These are phyloP conservation scores for Sclerotinia trifoliorum DNA, from an alignment of 2,329 filamentous ascomycete species.

Conservation along the genomic window DNA sequence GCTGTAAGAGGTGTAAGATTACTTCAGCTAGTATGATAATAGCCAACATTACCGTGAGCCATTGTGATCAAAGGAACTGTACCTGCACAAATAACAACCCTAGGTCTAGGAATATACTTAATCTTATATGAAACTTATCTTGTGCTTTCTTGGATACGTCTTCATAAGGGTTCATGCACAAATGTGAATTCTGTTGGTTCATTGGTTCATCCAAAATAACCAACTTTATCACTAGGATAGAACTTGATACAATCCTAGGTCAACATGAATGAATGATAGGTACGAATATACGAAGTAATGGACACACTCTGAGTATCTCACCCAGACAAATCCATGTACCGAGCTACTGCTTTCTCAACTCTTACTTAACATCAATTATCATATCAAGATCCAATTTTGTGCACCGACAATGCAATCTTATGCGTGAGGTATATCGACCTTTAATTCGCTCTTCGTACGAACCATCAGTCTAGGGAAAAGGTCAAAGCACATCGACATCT, in stretches of 20 bases:
- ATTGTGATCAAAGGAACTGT: neutral
- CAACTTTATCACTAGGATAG: neutral
- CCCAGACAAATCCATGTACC: neutral
- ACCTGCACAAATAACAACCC: neutral
- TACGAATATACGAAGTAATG: neutral
- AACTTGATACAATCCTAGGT: neutral
- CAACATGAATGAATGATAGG: neutral
- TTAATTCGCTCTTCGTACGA: neutral
- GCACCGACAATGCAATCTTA: slow-evolving; percentile 9
- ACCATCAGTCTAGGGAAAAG: too few species aligned
- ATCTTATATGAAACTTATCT: slow-evolving; percentile 1
- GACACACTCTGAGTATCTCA: neutral
- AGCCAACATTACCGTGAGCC: neutral
- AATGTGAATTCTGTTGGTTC: neutral
- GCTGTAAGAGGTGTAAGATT: neutral
- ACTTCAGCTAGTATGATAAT: neutral
- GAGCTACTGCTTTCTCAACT: too few species aligned
- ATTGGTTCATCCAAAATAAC: neutral
- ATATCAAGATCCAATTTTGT: neutral
- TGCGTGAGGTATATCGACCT: neutral
- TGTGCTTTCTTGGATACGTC: neutral
- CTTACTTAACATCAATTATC: too few species aligned
- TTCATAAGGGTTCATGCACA: neutral
- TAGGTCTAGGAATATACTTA: neutral
- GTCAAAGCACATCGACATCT: neutral